Conservation (phyloP, 2,329 filamentous ascomycete species). For the Phaeosphaeriaceae sp. region DNA sequence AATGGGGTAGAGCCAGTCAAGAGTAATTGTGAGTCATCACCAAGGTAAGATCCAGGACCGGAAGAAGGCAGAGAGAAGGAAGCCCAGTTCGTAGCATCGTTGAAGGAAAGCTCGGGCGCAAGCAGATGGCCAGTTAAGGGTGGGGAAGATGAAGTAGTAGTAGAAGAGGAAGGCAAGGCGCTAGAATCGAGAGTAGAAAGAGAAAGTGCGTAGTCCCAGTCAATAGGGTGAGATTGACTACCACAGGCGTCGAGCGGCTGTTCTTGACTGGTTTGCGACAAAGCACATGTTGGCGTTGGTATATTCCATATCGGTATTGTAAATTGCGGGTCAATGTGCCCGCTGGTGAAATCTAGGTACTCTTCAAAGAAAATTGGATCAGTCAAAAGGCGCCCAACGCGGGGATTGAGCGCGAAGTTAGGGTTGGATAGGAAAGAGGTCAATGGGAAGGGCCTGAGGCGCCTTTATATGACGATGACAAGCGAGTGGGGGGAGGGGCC, state of each 20-base stretch:
- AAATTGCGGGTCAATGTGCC: slow-evolving; percentile 41
- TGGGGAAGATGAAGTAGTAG: slow-evolving; percentile 30
- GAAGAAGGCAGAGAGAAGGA: slow-evolving; percentile 26
- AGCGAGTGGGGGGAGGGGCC: neutral
- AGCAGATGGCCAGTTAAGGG: slow-evolving; percentile 25
- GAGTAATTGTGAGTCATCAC: slow-evolving; percentile 25
- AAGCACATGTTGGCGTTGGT: slow-evolving; percentile 28
- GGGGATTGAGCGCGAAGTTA: slow-evolving; percentile 40
- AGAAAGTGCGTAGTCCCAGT: slow-evolving; percentile 38
- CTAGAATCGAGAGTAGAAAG: slow-evolving; percentile 26
- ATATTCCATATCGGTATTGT: slow-evolving; percentile 42
- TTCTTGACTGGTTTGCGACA: slow-evolving; percentile 25
- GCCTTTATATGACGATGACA: slow-evolving; percentile 23
- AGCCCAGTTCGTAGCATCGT: slow-evolving; percentile 32
- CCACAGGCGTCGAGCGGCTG: slow-evolving; percentile 32
- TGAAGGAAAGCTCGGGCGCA: slow-evolving; percentile 26
- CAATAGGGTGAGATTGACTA: slow-evolving; percentile 31
- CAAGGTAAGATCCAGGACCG: slow-evolving; percentile 6
- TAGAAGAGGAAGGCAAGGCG: slow-evolving; percentile 24
- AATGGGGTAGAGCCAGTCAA: slow-evolving; percentile 18
- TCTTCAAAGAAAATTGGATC: slow-evolving; percentile 47
- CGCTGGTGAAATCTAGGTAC: slow-evolving; percentile 45
- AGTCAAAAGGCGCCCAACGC: slow-evolving; percentile 43
- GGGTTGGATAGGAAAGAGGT: slow-evolving; percentile 25
- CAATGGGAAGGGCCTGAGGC: slow-evolving; percentile 24